Conservation (phyloP, 371 early-diverging fungal genomes). For the Apophysomyces elegans region DNA sequence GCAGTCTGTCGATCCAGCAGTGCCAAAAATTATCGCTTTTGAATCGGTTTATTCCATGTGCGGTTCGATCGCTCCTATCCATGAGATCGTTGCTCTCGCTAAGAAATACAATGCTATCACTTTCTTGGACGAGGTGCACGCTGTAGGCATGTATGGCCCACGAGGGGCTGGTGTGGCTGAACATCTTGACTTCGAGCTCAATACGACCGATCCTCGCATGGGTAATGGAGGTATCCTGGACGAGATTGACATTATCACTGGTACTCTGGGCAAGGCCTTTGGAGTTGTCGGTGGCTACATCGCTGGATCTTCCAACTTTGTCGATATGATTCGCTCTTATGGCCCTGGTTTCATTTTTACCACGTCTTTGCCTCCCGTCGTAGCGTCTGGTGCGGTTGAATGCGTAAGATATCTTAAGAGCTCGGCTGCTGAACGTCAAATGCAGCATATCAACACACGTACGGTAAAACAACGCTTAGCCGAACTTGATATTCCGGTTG, state of each 20-base stretch:
- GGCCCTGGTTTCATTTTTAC: conserved; percentile 98
- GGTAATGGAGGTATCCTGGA: conserved; percentile 68
- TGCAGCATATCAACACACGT: conserved; percentile 85
- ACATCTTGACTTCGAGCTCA: conserved; percentile 76
- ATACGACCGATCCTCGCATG: conserved; percentile 43
- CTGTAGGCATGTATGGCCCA: conserved; percentile 95
- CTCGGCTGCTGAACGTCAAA: conserved; percentile 76
- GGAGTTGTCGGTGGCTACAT: conserved; percentile 96
- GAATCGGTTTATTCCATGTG: conserved; percentile 97
- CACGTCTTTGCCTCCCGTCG: conserved; percentile 90
- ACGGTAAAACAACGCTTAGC: conserved; percentile 75
- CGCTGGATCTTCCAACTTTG: conserved; percentile 79
- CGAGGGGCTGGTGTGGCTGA: conserved; percentile 94
- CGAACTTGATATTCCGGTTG: conserved; percentile 84
- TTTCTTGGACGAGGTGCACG: conserved; percentile 94
- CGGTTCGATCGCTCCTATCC: conserved; percentile 90
- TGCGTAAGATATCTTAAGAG: conserved; percentile 82
- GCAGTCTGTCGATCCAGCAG: conserved; percentile 66
- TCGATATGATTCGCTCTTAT: conserved; percentile 93
- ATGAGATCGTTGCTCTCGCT: conserved; percentile 86
- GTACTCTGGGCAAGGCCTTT: conserved; percentile 96
- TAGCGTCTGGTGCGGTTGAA: conserved; percentile 85
- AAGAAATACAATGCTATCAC: conserved; percentile 95
- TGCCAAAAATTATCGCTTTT: conserved; percentile 92
- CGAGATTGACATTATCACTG: conserved; percentile 91